Conservation (phyloP, 2,329 filamentous ascomycete species). For the Claviceps sp. region DNA sequence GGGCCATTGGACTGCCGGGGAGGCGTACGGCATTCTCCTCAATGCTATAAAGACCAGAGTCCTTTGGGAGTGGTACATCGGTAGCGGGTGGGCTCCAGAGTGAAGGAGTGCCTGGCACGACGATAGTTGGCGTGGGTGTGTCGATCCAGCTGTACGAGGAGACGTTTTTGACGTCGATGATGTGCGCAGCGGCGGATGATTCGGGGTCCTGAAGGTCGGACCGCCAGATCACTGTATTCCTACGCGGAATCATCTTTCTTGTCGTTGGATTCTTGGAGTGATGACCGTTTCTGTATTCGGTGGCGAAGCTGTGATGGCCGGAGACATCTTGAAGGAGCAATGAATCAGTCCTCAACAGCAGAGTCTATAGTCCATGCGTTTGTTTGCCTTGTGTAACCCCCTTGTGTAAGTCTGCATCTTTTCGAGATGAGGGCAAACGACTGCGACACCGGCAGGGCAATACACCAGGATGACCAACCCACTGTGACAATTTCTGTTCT, state of each 20-base stretch:
- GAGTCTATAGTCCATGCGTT: too few species aligned
- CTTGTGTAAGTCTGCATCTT: too few species aligned
- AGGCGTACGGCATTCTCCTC: constrained; percentile 31
- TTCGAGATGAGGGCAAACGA: too few species aligned
- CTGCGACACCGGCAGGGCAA: too few species aligned
- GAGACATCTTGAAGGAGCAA: too few species aligned
- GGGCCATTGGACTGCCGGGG: constrained; percentile 30
- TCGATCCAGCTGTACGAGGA: constrained; percentile 39
- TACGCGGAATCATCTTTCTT: background rate
- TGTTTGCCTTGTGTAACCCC: too few species aligned
- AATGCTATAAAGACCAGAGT: constrained; percentile 28
- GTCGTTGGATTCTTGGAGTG: background rate
- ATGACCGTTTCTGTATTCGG: background rate
- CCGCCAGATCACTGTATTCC: background rate
- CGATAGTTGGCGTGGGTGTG: constrained; percentile 25
- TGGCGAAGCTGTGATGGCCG: background rate
- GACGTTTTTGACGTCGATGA: constrained; percentile 25
- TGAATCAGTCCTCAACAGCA: too few species aligned
- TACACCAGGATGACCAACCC: too few species aligned
- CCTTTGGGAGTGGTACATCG: constrained; percentile 17
- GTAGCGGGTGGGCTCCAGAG: constrained; percentile 21
- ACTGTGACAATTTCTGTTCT: too few species aligned
- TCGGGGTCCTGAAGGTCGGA: background rate
- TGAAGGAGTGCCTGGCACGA: constrained; percentile 25
- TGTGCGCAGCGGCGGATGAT: constrained; percentile 8